Evolutionary conservation across 2,329 filamentous ascomycete genomes (phyloP).

Genomic region (Ceratocystis destructans): DNA sequence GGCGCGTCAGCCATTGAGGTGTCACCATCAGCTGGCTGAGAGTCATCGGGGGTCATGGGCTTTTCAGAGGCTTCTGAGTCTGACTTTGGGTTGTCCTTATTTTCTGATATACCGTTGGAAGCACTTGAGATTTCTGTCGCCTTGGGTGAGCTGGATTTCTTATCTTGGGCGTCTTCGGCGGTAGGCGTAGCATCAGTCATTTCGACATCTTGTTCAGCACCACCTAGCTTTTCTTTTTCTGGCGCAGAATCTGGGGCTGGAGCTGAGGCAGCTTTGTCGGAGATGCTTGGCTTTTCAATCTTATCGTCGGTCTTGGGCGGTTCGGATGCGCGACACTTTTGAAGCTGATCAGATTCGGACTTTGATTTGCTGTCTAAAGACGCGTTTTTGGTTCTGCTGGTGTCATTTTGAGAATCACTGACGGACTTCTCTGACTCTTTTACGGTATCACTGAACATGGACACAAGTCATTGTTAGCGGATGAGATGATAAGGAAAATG

Average conservation of each 20-base stretch:
- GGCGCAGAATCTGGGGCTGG: neutral
- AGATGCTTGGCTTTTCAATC: neutral
- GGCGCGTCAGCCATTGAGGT: conserved; percentile 33
- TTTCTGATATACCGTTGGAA: neutral
- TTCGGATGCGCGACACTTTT: neutral
- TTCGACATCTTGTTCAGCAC: neutral
- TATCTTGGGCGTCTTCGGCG: neutral
- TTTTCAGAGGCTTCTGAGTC: conserved; percentile 1
- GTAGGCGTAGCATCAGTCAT: conserved; percentile 2
- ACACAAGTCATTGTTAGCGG: neutral
- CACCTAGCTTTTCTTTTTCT: neutral
- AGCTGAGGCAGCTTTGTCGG: neutral
- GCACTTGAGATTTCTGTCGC: neutral
- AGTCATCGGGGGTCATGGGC: conserved; percentile 4
- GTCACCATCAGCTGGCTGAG: conserved; percentile 23
- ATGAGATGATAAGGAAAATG: neutral
- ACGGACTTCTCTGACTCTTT: neutral
- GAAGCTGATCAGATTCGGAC: neutral
- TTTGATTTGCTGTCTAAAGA: neutral
- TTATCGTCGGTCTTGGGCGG: conserved; percentile 4
- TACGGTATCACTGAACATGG: conserved; percentile 1
- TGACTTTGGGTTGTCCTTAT: neutral
- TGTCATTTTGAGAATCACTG: neutral
- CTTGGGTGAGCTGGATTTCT: neutral
- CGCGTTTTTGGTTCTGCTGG: neutral